phyloP scores from a whole-genome alignment of 352 stramenopile genomes.

The Globisporangium iwayamae region DNA sequence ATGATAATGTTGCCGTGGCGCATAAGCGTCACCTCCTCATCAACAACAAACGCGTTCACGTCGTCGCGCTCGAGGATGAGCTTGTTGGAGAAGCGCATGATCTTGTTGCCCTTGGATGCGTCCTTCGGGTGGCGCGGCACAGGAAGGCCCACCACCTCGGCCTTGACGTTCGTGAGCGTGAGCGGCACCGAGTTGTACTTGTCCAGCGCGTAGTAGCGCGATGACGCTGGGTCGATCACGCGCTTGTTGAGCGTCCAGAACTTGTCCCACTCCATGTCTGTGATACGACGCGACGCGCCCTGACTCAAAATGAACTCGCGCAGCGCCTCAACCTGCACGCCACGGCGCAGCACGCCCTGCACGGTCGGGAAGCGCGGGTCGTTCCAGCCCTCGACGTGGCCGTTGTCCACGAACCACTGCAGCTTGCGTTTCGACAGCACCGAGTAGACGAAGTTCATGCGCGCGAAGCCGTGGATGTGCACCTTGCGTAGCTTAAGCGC shows the following conservation, averaged over 20 bases:
- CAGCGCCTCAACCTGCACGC: conserved; percentile 94
- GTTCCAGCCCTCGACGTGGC: conserved; percentile 95
- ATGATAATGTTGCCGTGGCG: conserved; percentile 94
- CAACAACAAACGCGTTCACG: conserved; percentile 90
- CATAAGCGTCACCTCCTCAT: conserved; percentile 97
- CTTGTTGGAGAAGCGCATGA: conserved; percentile 85
- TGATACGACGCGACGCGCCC: conserved; percentile 94
- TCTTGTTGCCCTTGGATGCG: conserved; percentile 72
- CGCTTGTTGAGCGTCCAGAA: conserved; percentile 99
- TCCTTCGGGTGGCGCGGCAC: conserved; percentile 82
- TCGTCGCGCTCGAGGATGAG: conserved; percentile 96
- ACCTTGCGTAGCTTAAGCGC: conserved; percentile 84
- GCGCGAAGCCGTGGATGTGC: conserved; percentile 94
- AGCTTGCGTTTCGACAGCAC: conserved; percentile 99
- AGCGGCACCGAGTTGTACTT: conserved; percentile 86
- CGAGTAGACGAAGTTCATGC: conserved; percentile 99
- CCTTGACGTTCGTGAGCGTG: conserved; percentile 75
- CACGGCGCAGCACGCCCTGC: conserved; percentile 93
- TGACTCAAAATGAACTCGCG: conserved; percentile 97
- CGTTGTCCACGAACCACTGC: conserved; percentile 98
- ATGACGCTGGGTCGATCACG: conserved; percentile 93
- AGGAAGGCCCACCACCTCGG: conserved; percentile 57
- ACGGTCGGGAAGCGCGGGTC: conserved; percentile 99
- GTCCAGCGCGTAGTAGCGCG: conserved; percentile 97
- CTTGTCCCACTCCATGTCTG: conserved; percentile 99